Evolutionary conservation across 2,329 filamentous ascomycete genomes (phyloP).

Genomic region (Arthroderma sp.): DNA sequence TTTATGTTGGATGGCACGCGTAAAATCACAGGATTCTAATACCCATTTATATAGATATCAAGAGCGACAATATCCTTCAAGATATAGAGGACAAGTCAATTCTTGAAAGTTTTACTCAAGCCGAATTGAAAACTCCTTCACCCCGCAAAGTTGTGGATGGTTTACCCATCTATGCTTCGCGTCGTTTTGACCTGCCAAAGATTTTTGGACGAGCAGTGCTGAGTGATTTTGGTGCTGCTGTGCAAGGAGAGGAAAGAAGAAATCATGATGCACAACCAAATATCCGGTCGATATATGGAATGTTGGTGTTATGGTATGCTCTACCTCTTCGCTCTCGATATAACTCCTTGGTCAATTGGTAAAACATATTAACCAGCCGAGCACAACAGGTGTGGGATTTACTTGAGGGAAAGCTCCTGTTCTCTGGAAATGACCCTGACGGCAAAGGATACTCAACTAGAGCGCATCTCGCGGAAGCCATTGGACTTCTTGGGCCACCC

Average conservation of each 20-base stretch:
- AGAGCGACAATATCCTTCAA: slow-evolving; percentile 30
- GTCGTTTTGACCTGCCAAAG: slow-evolving; percentile 21
- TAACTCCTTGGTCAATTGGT: background rate
- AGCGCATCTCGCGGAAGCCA: slow-evolving; percentile 35
- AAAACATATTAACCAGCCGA: slow-evolving; percentile 2
- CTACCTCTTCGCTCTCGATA: background rate
- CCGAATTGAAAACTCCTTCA: slow-evolving; percentile 24
- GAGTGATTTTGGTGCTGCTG: slow-evolving; percentile 27
- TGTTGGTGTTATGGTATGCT: slow-evolving; percentile 33
- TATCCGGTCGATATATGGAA: slow-evolving; percentile 40
- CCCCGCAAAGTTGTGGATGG: slow-evolving; percentile 24
- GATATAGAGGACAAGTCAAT: slow-evolving; percentile 25
- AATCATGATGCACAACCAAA: slow-evolving; percentile 33
- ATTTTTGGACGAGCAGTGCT: slow-evolving; percentile 22
- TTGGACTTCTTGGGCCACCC: slow-evolving; percentile 31
- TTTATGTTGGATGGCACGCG: background rate
- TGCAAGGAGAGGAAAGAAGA: slow-evolving; percentile 23
- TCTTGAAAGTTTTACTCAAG: slow-evolving; percentile 21
- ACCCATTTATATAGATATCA: slow-evolving; percentile 24
- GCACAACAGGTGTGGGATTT: slow-evolving; percentile 34
- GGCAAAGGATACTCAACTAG: slow-evolving; percentile 24
- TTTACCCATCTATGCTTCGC: slow-evolving; percentile 23
- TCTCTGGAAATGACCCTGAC: slow-evolving; percentile 28
- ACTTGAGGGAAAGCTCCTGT: slow-evolving; percentile 34
- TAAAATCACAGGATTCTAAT: background rate